A percentile compares a stretch with the other conserved stretches of the same genome.
Evolutionary conservation across 495 filamentous ascomycete genomes (phyloP).

Genomic region (Hypoxylon crocopeplum): DNA sequence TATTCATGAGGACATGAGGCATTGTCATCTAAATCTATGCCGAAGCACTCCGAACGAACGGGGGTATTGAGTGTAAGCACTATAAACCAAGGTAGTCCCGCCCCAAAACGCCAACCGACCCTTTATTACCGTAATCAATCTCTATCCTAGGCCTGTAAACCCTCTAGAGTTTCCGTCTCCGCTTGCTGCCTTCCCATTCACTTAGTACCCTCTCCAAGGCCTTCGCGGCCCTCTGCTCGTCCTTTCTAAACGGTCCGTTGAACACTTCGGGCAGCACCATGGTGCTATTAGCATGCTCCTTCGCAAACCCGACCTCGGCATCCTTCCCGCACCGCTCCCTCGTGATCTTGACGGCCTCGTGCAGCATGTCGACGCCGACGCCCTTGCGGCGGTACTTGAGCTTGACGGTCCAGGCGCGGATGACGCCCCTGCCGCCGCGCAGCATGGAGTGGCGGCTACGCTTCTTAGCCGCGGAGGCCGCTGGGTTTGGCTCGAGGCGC

Average conservation of each 20-base stretch:
- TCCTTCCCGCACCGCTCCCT: conserved; percentile 63
- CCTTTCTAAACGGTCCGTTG: conserved; percentile 62
- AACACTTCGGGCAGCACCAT: conserved; percentile 66
- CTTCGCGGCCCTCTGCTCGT: conserved; percentile 60
- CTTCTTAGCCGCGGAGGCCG: conserved; percentile 31
- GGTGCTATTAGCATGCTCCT: conserved; percentile 70
- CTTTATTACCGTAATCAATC: background rate
- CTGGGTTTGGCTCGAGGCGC: conserved; percentile 47
- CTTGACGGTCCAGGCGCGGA: conserved; percentile 79
- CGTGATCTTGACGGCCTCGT: conserved; percentile 66
- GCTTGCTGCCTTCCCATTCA: conserved; percentile 48
- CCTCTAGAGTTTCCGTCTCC: conserved; percentile 39
- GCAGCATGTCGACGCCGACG: conserved; percentile 70
- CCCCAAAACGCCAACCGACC: conserved; percentile 28
- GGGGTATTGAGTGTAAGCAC: conserved; percentile 28
- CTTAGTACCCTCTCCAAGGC: conserved; percentile 56
- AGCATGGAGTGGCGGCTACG: conserved; percentile 35
- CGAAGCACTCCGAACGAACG: conserved; percentile 28
- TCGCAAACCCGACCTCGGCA: conserved; percentile 68
- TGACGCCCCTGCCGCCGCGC: conserved; percentile 58
- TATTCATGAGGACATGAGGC: background rate
- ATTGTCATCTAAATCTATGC: conserved; percentile 7
- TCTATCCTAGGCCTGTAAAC: too few relatives aligned
- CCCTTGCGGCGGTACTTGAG: conserved; percentile 69
- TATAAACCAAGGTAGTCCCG: conserved; percentile 15